Percentiles rank a stretch among this genome's conserved stretches.
Conservation (phyloP, 371 early-diverging fungal genomes). For the Capillidium heterosporum region DNA sequence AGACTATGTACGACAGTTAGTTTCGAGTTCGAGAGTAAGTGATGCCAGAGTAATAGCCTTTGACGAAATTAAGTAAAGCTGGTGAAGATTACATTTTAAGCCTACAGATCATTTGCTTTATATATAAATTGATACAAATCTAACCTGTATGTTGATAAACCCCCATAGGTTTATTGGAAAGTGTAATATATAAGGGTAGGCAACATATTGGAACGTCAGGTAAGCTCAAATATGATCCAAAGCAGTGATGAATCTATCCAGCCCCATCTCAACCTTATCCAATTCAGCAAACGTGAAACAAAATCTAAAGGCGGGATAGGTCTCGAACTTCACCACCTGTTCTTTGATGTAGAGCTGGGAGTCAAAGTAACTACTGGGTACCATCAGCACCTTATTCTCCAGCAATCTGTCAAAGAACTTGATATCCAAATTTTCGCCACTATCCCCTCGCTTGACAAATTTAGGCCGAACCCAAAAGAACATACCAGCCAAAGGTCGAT, state of each 20-base stretch:
- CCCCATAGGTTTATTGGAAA: no score
- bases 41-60: no score
- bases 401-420: background rate
- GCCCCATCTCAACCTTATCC: background rate
- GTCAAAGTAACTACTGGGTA: constrained; percentile 2
- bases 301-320: background rate
- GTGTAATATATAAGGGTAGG: no score
- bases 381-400: background rate
- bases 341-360: background rate
- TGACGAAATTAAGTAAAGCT: no score
- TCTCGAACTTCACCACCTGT: background rate
- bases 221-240: no score
- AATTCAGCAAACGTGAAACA: background rate
- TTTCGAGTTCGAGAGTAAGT: no score
- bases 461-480: constrained; percentile 54
- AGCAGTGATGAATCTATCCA: background rate
- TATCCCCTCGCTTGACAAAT: background rate
- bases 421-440: background rate
- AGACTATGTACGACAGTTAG: no score
- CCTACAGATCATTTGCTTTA: no score
- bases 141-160: no score
- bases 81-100: no score
- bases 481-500: constrained; percentile 55
- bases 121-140: no score
- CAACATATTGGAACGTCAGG: no score